Percentiles rank a stretch among this genome's conserved stretches.
These are phyloP conservation scores for Trichoderma hamatum DNA, from an alignment of 2,329 filamentous ascomycete genomes.

Conservation along the genomic window DNA sequence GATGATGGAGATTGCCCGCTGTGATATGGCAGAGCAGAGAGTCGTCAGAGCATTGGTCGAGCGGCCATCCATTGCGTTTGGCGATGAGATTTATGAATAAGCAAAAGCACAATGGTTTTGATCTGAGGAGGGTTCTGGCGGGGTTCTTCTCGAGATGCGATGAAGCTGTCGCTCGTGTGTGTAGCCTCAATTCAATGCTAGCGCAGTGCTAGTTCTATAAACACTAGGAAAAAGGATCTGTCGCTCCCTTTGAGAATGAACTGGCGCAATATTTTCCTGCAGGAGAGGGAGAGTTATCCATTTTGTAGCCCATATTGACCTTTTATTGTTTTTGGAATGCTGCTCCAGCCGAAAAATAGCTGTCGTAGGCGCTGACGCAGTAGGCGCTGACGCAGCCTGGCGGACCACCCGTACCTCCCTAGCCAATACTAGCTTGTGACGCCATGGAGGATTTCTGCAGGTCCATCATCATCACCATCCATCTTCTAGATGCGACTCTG, in stretches of 20 bases:
- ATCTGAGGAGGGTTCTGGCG: neutral
- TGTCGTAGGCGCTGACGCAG: slow-evolving; percentile 24
- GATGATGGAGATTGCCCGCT: slow-evolving; percentile 36
- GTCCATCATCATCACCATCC: neutral
- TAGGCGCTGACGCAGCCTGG: slow-evolving; percentile 24
- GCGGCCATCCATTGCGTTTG: slow-evolving; percentile 39
- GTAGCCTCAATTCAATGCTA: neutral
- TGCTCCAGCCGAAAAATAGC: neutral
- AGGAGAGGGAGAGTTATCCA: neutral
- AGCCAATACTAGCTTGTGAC: neutral
- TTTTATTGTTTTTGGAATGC: slow-evolving; percentile 4
- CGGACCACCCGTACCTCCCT: neutral
- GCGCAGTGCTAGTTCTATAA: neutral
- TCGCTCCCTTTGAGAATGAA: neutral
- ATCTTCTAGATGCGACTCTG: neutral
- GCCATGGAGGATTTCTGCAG: neutral
- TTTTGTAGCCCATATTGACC: neutral
- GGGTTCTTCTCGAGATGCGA: neutral
- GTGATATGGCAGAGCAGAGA: slow-evolving; percentile 37
- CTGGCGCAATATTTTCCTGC: neutral
- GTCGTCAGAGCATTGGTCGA: slow-evolving; percentile 41
- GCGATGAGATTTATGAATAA: neutral
- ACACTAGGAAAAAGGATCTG: neutral
- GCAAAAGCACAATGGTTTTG: no score
- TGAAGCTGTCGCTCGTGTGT: neutral